Percentiles rank a stretch among this genome's conserved stretches.
phyloP scores from a whole-genome alignment of 768 basidiomycete species.

The Russula vinacea region DNA sequence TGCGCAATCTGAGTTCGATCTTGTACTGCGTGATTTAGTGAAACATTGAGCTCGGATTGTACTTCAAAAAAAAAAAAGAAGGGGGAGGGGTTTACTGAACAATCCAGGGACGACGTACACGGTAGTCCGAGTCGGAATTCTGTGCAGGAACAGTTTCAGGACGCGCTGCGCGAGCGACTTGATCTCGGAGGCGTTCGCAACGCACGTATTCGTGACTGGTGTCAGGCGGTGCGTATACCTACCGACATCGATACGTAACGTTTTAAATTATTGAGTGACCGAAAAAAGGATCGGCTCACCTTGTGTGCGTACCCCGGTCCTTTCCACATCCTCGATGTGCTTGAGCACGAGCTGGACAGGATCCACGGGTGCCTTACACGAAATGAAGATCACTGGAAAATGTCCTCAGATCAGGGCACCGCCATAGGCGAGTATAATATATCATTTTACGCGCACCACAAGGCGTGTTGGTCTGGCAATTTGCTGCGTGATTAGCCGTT shows the following conservation, averaged over 20 bases:
- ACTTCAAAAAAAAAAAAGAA: neutral
- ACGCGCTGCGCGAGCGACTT: slow-evolving; percentile 54
- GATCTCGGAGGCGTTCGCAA: slow-evolving; percentile 69
- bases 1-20: slow-evolving; percentile 70
- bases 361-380: slow-evolving; percentile 73
- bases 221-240: slow-evolving; percentile 71
- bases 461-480: slow-evolving; percentile 74
- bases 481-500: slow-evolving; percentile 45
- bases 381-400: slow-evolving; percentile 67
- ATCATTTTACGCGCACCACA: slow-evolving; percentile 52
- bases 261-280: neutral
- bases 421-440: slow-evolving; percentile 1
- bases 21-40: slow-evolving; percentile 56
- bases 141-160: slow-evolving; percentile 52
- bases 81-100: neutral
- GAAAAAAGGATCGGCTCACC: slow-evolving; percentile 41
- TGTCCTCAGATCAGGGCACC: neutral
- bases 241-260: neutral
- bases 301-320: slow-evolving; percentile 64
- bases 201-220: slow-evolving; percentile 64
- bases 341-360: slow-evolving; percentile 66
- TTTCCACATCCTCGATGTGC: slow-evolving; percentile 59
- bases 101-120: slow-evolving; percentile 38
- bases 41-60: neutral
- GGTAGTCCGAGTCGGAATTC: slow-evolving; percentile 46